phyloP scores from a whole-genome alignment of 148 eudicot species.

The Heliamphora exappendiculata region DNA sequence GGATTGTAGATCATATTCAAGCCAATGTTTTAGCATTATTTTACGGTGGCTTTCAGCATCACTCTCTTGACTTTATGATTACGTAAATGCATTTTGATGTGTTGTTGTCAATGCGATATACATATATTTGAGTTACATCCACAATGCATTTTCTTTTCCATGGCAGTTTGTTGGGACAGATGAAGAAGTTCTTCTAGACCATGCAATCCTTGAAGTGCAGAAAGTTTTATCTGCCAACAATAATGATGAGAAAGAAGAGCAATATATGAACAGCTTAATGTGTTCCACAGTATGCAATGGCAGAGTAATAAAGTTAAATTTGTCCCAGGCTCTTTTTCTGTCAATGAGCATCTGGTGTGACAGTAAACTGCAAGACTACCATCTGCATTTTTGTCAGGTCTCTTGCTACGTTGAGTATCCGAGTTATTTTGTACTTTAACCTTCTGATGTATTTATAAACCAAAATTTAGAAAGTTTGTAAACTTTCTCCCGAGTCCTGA shows the following conservation, averaged over 20 bases:
- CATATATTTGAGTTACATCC: background rate
- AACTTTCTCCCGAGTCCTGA: background rate
- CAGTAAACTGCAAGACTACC: conserved; percentile 66
- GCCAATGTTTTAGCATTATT: background rate
- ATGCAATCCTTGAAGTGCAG: conserved; percentile 48
- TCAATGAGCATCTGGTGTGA: conserved; percentile 74
- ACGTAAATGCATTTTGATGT: background rate
- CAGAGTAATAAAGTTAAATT: conserved; percentile 29
- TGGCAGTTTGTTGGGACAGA: conserved; percentile 70
- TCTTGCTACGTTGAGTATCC: background rate
- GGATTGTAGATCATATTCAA: background rate
- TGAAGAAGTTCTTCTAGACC: conserved; percentile 52
- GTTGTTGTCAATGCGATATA: background rate
- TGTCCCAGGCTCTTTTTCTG: conserved; percentile 53
- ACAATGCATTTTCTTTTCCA: conserved; percentile 9
- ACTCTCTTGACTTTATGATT: background rate
- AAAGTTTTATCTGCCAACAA: conserved; percentile 36
- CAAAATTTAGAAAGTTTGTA: background rate
- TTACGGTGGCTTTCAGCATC: background rate
- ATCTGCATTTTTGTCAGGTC: conserved; percentile 72
- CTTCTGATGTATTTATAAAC: background rate
- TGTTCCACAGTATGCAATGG: conserved; percentile 44
- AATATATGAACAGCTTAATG: conserved; percentile 31
- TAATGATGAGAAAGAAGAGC: conserved; percentile 33
- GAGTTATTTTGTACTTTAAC: background rate